phyloP scores from a whole-genome alignment of 2,329 filamentous ascomycete species.

The Lasiodiplodia gonubiensis region DNA sequence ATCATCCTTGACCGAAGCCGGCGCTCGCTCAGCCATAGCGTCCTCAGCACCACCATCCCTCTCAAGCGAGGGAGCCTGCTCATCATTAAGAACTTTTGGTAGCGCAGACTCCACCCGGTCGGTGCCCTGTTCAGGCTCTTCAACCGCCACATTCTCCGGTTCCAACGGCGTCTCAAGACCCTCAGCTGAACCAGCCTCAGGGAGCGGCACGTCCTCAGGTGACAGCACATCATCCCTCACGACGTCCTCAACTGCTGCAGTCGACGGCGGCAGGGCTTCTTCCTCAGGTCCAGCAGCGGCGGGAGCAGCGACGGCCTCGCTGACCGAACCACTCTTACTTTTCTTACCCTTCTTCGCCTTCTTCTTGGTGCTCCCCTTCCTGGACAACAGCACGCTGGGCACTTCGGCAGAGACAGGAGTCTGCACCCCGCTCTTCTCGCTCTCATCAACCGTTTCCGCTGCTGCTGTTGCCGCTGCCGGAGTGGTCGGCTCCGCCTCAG shows the following conservation, averaged over 20 bases:
- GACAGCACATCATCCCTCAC: background rate
- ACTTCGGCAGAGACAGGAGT: background rate
- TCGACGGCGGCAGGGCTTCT: background rate
- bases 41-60: background rate
- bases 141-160: background rate
- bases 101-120: background rate
- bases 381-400: slow-evolving; percentile 11
- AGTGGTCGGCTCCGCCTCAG: background rate
- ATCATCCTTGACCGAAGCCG: background rate
- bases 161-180: background rate
- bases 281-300: background rate
- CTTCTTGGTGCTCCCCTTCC: slow-evolving; percentile 4
- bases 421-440: background rate
- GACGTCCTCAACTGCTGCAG: background rate
- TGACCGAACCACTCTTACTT: slow-evolving; percentile 2
- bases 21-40: background rate
- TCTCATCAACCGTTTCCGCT: background rate
- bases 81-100: background rate
- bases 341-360: background rate
- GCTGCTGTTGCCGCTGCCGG: too few relatives aligned
- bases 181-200: background rate
- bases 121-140: background rate
- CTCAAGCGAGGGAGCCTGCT: background rate
- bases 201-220: background rate
- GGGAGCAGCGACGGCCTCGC: background rate